Percentiles rank a stretch among this genome's conserved stretches.
Conservation (phyloP, 2,329 filamentous ascomycete genomes). For the Aspergillus pseudonomiae region DNA sequence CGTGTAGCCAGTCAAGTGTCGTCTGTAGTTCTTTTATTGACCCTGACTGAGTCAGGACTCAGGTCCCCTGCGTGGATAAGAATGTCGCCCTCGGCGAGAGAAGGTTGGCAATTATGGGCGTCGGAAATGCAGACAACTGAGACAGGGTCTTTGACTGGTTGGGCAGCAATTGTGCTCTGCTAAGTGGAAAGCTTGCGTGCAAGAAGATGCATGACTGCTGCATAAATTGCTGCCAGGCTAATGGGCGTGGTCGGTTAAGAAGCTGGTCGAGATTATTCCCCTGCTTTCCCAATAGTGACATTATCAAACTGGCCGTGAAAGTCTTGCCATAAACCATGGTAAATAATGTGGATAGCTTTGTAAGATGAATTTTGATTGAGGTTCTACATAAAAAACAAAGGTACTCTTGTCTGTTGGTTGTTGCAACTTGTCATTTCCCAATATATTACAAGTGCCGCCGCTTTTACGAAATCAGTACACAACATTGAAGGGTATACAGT, state of each 20-base stretch:
- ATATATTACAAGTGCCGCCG: not conserved
- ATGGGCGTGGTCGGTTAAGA: slow-evolving; percentile 4
- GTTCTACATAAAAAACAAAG: not conserved
- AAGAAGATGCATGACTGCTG: slow-evolving; percentile 6
- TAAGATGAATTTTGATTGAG: not conserved
- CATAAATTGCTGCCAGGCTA: slow-evolving; percentile 7
- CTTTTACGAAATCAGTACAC: not conserved
- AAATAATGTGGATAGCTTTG: not conserved
- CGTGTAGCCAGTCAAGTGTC: slow-evolving; percentile 74
- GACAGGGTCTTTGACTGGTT: not conserved
- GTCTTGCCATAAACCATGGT: not conserved
- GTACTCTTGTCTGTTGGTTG: not conserved
- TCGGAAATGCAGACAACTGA: slow-evolving; percentile 29
- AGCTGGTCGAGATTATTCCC: not conserved
- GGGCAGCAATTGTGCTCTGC: not conserved
- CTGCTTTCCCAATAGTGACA: not conserved
- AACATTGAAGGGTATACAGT: not conserved
- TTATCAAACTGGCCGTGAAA: not conserved
- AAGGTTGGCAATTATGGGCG: slow-evolving; percentile 29
- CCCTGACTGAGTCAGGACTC: slow-evolving; percentile 63
- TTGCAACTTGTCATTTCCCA: not conserved
- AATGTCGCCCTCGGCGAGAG: slow-evolving; percentile 39
- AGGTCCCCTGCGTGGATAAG: slow-evolving; percentile 47
- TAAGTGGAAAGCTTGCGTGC: slow-evolving; percentile 5
- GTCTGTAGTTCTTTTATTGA: slow-evolving; percentile 69